A percentile compares a stretch with the other conserved stretches of the same genome.
Conservation (phyloP, 2,329 filamentous ascomycete species). For the Mycosphaerelloides madeirae region DNA sequence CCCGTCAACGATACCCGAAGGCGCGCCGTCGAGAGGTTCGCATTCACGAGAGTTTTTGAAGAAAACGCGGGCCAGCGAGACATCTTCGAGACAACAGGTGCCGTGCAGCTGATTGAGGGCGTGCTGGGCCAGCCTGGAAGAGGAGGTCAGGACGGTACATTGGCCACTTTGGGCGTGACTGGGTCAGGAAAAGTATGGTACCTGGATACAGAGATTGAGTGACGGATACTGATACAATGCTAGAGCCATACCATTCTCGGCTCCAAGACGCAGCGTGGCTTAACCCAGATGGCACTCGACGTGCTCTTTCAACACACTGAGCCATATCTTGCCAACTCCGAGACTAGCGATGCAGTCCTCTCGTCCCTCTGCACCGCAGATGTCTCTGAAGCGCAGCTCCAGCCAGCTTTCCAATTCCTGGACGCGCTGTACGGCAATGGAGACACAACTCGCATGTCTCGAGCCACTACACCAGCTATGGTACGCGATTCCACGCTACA, state of each 20-base stretch:
- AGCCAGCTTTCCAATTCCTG: constrained; percentile 69
- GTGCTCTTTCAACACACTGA: constrained; percentile 80
- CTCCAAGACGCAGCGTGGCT: constrained; percentile 75
- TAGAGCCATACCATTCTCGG: constrained; percentile 95
- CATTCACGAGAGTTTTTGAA: constrained; percentile 89
- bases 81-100: constrained; percentile 74
- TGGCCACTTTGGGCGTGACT: constrained; percentile 90
- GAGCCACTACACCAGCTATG: constrained; percentile 45
- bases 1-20: constrained; percentile 79
- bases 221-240: constrained; percentile 9
- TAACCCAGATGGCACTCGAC: constrained; percentile 89
- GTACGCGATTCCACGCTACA: constrained; percentile 34
- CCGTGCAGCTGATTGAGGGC: constrained; percentile 71
- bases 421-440: constrained; percentile 72
- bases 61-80: constrained; percentile 80
- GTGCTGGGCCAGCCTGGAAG: constrained; percentile 68
- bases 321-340: constrained; percentile 61
- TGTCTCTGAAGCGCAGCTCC: constrained; percentile 72
- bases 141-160: constrained; percentile 79
- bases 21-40: constrained; percentile 86
- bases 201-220: neutral
- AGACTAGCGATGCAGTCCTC: constrained; percentile 57
- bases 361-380: constrained; percentile 73
- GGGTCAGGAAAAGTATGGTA: constrained; percentile 82
- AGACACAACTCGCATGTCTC: constrained; percentile 38